These are phyloP conservation scores for Psilocybe cubensis DNA, from an alignment of 768 basidiomycete genomes.

Conservation along the genomic window DNA sequence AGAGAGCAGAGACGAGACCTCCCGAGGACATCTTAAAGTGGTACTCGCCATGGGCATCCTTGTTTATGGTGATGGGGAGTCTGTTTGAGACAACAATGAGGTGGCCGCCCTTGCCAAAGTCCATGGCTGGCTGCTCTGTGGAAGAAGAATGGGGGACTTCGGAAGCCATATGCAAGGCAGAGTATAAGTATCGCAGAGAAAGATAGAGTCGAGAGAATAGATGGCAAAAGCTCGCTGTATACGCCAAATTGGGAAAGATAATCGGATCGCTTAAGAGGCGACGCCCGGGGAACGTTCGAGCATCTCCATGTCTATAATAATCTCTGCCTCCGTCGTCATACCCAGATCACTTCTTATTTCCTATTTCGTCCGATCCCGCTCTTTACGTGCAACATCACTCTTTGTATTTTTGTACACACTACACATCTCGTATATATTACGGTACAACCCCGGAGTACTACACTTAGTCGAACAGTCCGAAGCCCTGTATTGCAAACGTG, in stretches of 20 bases:
- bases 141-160: slow-evolving; percentile 28
- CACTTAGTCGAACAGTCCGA: slow-evolving; percentile 88
- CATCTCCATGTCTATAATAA: background rate
- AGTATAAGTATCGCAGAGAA: slow-evolving; percentile 26
- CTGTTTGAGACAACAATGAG: slow-evolving; percentile 97
- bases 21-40: slow-evolving; percentile 99
- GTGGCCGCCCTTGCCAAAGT: slow-evolving; percentile 56
- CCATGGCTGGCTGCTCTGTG: slow-evolving; percentile 42
- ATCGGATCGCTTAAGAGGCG: slow-evolving; percentile 24
- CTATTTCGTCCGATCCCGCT: slow-evolving; percentile 1
- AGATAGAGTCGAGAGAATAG: slow-evolving; percentile 22
- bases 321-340: slow-evolving; percentile 5
- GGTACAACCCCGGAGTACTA: slow-evolving; percentile 22
- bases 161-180: slow-evolving; percentile 27
- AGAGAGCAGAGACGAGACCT: slow-evolving; percentile 95
- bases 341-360: background rate
- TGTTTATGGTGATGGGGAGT: slow-evolving; percentile 93
- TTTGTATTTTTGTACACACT: slow-evolving; percentile 12
- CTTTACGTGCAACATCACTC: background rate
- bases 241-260: slow-evolving; percentile 38
- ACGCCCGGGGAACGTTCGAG: slow-evolving; percentile 34
- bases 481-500: slow-evolving; percentile 62
- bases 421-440: slow-evolving; percentile 19
- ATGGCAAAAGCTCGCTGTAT: slow-evolving; percentile 27
- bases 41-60: slow-evolving; percentile 90